Evolutionary conservation across 2,329 filamentous ascomycete species (phyloP).

Genomic region (Camptophora hylomeconis): DNA sequence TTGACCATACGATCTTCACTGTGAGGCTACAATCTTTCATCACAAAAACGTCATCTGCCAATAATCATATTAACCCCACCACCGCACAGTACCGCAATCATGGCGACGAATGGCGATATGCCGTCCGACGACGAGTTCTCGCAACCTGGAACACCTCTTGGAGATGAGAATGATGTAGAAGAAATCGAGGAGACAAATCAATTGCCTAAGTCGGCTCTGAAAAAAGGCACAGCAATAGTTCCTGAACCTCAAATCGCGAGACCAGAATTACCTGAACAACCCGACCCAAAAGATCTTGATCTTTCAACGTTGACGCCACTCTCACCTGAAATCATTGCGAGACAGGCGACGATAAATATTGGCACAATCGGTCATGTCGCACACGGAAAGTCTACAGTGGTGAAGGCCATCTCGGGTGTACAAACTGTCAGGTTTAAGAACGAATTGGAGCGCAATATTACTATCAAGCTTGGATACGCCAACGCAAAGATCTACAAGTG

Average conservation of each 20-base stretch:
- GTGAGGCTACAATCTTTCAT: too few species aligned
- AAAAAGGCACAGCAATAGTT: constrained; percentile 46
- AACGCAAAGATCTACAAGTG: constrained; percentile 99
- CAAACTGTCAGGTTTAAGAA: constrained; percentile 99
- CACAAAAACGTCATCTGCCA: too few species aligned
- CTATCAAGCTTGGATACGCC: constrained; percentile 98
- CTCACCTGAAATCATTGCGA: constrained; percentile 90
- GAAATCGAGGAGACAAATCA: constrained; percentile 44
- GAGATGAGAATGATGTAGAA: constrained; percentile 37
- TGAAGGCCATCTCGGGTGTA: constrained; percentile 97
- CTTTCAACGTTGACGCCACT: constrained; percentile 67
- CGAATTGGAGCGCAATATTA: constrained; percentile 97
- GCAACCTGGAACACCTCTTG: constrained; percentile 40
- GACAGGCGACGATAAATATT: constrained; percentile 98
- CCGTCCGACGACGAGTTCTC: constrained; percentile 33
- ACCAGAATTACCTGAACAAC: constrained; percentile 72
- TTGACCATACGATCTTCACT: too few species aligned
- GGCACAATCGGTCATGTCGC: constrained; percentile 97
- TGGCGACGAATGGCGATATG: constrained; percentile 25
- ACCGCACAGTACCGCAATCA: constrained; percentile 10
- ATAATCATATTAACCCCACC: background rate
- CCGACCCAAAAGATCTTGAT: constrained; percentile 80
- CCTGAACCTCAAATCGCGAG: constrained; percentile 44
- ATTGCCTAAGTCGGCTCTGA: constrained; percentile 75
- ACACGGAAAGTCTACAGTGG: constrained; percentile 96